phyloP scores from a whole-genome alignment of 2,329 filamentous ascomycete species.

The Colletotrichum higginsianum region DNA sequence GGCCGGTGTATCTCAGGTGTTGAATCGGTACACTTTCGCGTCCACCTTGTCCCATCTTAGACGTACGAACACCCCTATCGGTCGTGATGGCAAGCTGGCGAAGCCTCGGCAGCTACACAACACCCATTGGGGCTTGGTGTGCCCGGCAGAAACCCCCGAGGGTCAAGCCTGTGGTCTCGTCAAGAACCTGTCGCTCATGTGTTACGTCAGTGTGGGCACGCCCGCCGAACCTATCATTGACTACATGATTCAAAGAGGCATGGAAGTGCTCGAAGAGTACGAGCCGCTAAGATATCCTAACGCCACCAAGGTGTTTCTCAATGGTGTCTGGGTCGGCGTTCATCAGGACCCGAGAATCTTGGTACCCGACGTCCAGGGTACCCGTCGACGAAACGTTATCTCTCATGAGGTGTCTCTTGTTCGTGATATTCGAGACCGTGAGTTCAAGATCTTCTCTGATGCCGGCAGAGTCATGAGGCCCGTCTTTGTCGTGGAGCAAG shows the following conservation, averaged over 20 bases:
- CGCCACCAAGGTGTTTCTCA: conserved; percentile 98
- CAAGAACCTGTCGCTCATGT: conserved; percentile 98
- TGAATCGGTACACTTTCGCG: conserved; percentile 97
- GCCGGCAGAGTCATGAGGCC: conserved; percentile 95
- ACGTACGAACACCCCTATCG: conserved; percentile 97
- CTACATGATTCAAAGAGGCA: conserved; percentile 95
- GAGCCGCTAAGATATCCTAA: conserved; percentile 87
- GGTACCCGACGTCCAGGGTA: conserved; percentile 81
- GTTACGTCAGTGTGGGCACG: conserved; percentile 96
- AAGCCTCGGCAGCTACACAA: conserved; percentile 99
- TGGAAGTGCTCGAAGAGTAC: conserved; percentile 98
- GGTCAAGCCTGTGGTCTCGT: conserved; percentile 98
- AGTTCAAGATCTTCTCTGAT: conserved; percentile 99
- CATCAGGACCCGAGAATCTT: conserved; percentile 91
- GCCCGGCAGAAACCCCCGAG: conserved; percentile 97
- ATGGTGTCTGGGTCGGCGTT: conserved; percentile 97
- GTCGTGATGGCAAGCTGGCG: conserved; percentile 96
- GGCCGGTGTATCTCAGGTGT: conserved; percentile 96
- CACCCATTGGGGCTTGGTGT: conserved; percentile 98
- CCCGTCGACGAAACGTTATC: conserved; percentile 86
- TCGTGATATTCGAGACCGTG: conserved; percentile 94
- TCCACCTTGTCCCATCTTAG: conserved; percentile 97
- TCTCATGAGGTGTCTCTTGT: conserved; percentile 95
- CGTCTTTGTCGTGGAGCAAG: conserved; percentile 91
- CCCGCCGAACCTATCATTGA: conserved; percentile 91